Base-by-base conservation (phyloP, 495 filamentous ascomycete species). In the Aspergillus affinis region DNA sequence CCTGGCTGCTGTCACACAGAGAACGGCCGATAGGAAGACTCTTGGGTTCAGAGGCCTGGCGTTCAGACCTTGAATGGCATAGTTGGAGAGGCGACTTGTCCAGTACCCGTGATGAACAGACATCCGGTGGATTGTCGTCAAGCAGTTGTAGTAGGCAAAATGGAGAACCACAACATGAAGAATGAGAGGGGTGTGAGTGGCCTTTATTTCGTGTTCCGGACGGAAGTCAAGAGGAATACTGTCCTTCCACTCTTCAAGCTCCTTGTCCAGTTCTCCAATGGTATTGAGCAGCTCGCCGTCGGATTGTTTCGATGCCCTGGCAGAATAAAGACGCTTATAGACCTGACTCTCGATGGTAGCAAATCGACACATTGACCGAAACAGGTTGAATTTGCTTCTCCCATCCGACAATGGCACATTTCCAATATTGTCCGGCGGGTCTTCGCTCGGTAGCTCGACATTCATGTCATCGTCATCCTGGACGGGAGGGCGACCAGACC, bases 401-500 rank as follows among this genome's bases (percentile, higher is more conserved):
- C 91, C 92, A 66, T 94, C 90, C 8, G 88, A 87, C 20, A 97
- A 74, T 12, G 93, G 91, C 54, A 98, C 93, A 65, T 96, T 95
- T 48, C 94, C 94, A 62, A 97, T 89, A 57, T 92, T 92, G 67
- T 98, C 94, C 7, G 81, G 82, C 0, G 94, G 95, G 62, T 98
- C 88, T 60, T 92, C 91, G 57, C 90, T 93, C 18, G 94, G 94
- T 54, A 98, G 81, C 45, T 98, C 93, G 27, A 98, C 94, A 69
- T 96, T 97, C 89, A 97, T 95, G 69, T 98, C 94, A 72, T 98
- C 92, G 66, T 98, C 94, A 68, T 98, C 93, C 69, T 97, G 95
- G 15, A 91, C 90, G 18, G 93, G 93, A 23, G 94, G 94, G 55
- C 94, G 85, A 32, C 94, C 94, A 18, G 92, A 94, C 30, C 94